Evolutionary conservation across 1,284 basidiomycete species (phyloP), one percentile per base, ranked within the genome.

Genomic region (Malassezia yamatoensis): DNA sequence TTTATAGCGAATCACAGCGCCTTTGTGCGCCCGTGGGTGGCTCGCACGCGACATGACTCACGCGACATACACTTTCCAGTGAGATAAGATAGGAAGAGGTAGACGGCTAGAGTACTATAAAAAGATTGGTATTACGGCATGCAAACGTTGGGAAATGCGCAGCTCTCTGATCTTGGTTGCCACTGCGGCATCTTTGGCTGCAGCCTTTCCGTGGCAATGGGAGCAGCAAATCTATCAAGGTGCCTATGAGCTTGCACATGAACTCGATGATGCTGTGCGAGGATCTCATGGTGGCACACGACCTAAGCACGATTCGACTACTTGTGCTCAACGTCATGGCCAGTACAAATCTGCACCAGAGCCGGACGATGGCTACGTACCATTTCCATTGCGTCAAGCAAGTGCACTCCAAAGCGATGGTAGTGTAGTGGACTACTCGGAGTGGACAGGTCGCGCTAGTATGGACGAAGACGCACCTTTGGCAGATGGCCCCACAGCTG

Each of bases 401-500:
- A 34, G 18, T 15, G 33, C 45, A 15, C 45, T 47, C 10, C 45
- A 47, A 21, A 16, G 29, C 4, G 45, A 47, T 47, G 45, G 45
- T 3, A 39, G 8, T n/a, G 38, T 39, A 4, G 15, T n/a, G 5
- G 20, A 39, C n/a, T 39, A 39, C 20, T 39, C 38, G 3, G 38
- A 39, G 20, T 39, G 38, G 38, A 39, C 38, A 39, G 38, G 38
- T n/a, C 15, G 38, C n/a, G 38, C 38, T n/a, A 39, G n/a, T 39
- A 20, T 20, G 38, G 38, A 39, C 8, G 38, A 39, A 20, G 20
- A 7, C 7, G 24, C 24, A 29, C 24, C 24, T 7, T 29, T 34
- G 18, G 45, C 12, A 34, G 41, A 43, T 11, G 41, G 15, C 2
- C 24, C 49, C 15, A 56, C 54, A 67, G 61, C 59, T n/a, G 59